A percentile compares a stretch with the other conserved stretches of the same genome.
Evolutionary conservation across 192 early-diverging fungal genomes (phyloP).

Genomic region (Gaertneriomyces semiglobifer): DNA sequence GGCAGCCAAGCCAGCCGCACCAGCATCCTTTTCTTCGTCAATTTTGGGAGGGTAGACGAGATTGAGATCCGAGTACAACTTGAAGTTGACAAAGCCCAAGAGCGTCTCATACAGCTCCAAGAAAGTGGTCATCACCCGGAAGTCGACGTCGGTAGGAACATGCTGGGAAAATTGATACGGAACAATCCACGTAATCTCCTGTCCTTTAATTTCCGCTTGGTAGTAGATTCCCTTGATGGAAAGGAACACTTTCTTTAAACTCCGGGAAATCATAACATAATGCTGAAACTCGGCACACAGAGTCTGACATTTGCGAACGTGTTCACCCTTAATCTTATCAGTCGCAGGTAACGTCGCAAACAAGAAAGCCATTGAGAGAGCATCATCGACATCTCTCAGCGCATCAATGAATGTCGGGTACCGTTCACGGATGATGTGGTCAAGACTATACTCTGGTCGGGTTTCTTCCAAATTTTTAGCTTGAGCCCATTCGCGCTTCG

Average conservation of each 20-base stretch:
- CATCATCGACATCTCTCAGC: constrained; percentile 92
- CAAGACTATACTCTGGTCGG: constrained; percentile 81
- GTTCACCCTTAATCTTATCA: constrained; percentile 42
- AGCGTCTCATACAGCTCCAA: constrained; percentile 93
- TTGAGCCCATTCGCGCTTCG: constrained; percentile 72
- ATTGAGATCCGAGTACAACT: constrained; percentile 83
- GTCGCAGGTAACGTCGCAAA: constrained; percentile 86
- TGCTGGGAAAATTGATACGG: constrained; percentile 92
- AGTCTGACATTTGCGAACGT: constrained; percentile 63
- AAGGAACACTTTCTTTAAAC: constrained; percentile 86
- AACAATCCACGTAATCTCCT: constrained; percentile 87
- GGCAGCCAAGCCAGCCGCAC: constrained; percentile 64
- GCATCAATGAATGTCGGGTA: constrained; percentile 94
- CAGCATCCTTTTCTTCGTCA: constrained; percentile 59
- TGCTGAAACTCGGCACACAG: constrained; percentile 91
- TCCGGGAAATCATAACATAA: constrained; percentile 75
- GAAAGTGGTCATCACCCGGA: constrained; percentile 96
- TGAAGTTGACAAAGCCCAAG: constrained; percentile 91
- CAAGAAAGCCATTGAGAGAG: constrained; percentile 92
- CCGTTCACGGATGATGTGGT: constrained; percentile 93
- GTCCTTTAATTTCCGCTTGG: constrained; percentile 95
- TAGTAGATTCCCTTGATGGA: constrained; percentile 99
- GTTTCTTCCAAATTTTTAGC: constrained; percentile 73
- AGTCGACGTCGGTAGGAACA: constrained; percentile 90
- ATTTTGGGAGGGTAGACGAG: constrained; percentile 88